phyloP scores from a whole-genome alignment of 2,329 filamentous ascomycete genomes.

The Hymenotorrendiella dingleyae region DNA sequence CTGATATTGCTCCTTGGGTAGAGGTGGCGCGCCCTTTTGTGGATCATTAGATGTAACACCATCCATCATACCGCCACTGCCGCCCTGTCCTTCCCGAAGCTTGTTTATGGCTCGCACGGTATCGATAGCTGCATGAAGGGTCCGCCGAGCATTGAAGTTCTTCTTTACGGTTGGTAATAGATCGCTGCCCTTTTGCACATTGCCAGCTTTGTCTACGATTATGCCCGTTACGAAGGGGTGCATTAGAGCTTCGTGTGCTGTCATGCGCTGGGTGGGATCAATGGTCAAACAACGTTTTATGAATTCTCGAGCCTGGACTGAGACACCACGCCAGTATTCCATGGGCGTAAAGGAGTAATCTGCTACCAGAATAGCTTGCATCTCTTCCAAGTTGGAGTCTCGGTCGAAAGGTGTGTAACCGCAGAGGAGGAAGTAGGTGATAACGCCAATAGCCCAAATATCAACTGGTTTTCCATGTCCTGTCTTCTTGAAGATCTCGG shows the following conservation, averaged over 20 bases:
- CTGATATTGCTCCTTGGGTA: conserved; percentile 21
- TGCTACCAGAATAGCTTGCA: conserved; percentile 96
- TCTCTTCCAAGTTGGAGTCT: conserved; percentile 96
- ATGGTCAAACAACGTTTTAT: conserved; percentile 88
- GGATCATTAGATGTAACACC: conserved; percentile 50
- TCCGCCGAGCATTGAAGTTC: conserved; percentile 67
- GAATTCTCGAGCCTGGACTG: conserved; percentile 79
- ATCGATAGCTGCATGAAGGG: conserved; percentile 64
- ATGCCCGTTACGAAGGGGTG: conserved; percentile 58
- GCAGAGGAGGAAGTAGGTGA: conserved; percentile 96
- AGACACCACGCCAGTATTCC: conserved; percentile 96
- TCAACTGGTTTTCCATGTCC: conserved; percentile 98
- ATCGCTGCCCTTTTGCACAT: conserved; percentile 48
- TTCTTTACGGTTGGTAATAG: conserved; percentile 64
- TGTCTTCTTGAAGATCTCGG: conserved; percentile 98
- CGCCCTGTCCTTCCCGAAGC: conserved; percentile 54
- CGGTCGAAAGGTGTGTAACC: conserved; percentile 98
- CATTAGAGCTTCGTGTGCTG: conserved; percentile 71
- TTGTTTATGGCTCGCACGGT: conserved; percentile 68
- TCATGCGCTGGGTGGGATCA: conserved; percentile 82
- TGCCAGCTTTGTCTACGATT: conserved; percentile 37
- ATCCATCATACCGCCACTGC: conserved; percentile 52
- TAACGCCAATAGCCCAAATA: conserved; percentile 96
- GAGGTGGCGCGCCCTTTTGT: conserved; percentile 33
- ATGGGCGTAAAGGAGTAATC: conserved; percentile 93